Percentiles rank a stretch among this genome's conserved stretches.
Conservation (phyloP, 495 filamentous ascomycete species). For the Aspergillus sparsus region DNA sequence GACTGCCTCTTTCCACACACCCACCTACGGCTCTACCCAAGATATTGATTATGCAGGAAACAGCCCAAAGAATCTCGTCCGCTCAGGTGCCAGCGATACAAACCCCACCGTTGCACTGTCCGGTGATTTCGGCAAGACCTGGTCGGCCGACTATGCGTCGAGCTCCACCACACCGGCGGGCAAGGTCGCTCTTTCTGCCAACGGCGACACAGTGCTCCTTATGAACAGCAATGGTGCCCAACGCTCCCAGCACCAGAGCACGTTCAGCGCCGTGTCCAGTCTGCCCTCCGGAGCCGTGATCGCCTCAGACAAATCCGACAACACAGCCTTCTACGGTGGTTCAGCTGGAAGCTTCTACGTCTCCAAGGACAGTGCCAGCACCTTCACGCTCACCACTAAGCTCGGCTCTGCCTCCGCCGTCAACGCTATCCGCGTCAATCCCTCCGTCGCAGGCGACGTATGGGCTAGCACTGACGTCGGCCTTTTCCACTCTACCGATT, state of each 20-base stretch:
- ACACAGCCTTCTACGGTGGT: constrained; percentile 20
- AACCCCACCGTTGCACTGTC: constrained; percentile 20
- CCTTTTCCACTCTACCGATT: constrained; percentile 21
- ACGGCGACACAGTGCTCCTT: constrained; percentile 19
- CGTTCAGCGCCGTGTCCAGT: constrained; percentile 14
- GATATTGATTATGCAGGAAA: constrained; percentile 23
- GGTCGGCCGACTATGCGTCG: constrained; percentile 20
- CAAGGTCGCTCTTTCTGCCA: constrained; percentile 16
- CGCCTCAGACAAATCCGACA: constrained; percentile 22
- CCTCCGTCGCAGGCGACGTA: constrained; percentile 19
- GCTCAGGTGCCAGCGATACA: constrained; percentile 12
- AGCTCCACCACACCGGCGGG: constrained; percentile 15
- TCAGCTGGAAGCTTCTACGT: constrained; percentile 16
- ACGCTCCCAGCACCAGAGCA: constrained; percentile 7
- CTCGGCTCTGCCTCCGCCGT: constrained; percentile 17
- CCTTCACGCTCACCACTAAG: constrained; percentile 13
- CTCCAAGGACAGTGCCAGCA: constrained; percentile 11
- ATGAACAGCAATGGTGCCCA: constrained; percentile 11
- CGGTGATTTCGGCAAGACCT: constrained; percentile 16
- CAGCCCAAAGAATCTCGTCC: constrained; percentile 20
- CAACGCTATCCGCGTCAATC: constrained; percentile 20
- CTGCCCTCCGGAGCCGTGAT: constrained; percentile 20
- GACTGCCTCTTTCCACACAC: constrained; percentile 13
- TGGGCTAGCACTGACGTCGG: constrained; percentile 21
- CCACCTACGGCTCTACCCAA: constrained; percentile 17